Base-by-base conservation (phyloP, 202 grass and related monocot genomes). In the Musa balbisiana region DNA sequence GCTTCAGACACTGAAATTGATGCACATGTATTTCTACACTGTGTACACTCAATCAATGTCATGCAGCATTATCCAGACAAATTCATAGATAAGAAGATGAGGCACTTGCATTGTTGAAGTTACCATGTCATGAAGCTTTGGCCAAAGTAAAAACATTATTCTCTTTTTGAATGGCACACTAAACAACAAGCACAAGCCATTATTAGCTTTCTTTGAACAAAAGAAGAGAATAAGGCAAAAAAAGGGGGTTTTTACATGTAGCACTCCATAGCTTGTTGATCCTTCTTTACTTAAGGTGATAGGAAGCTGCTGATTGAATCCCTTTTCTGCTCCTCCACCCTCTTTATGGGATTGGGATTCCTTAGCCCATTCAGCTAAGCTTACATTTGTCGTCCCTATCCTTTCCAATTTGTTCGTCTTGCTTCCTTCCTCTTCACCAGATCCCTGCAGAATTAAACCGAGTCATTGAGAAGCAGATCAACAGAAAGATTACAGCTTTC, bases 311-410 rank as follows among this genome's bases (percentile, higher is more conserved):
- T 75, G 81, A 82, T 85, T 73, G 82, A 86, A 84, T 65, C 79
- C 77, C 55, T 78, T 74, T 65, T 62, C 12, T 80, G 43, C 50
- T 19, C 73, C 19, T 80, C 26, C 82, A 27, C 54, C 53, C 70
- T 72, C 55, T 52, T 83, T 77, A 78, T 82, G 81, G 71, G 83
- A 86, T 70, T 82, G 85, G n/a, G 71, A 84, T 85, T 85, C 84
- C 72, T 82, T 84, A 79, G 75, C 85, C 85, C 87, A 92, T 79
- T 95, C 96, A 67, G 83, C 91, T 62, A 99, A 84, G 85, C 67
- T 87, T 82, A 83, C 83, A 73, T 56, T 87, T 80, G 87, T 71
- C 82, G 83, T 92, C 72, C 96, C 96, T 49, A 99, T 92, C 82
- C 86, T 81, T 72, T 92, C 85, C 59, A 86, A 78, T 88, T 82